Evolutionary conservation across 2,329 filamentous ascomycete species (phyloP).

Genomic region (Sordariomycetes sp.): DNA sequence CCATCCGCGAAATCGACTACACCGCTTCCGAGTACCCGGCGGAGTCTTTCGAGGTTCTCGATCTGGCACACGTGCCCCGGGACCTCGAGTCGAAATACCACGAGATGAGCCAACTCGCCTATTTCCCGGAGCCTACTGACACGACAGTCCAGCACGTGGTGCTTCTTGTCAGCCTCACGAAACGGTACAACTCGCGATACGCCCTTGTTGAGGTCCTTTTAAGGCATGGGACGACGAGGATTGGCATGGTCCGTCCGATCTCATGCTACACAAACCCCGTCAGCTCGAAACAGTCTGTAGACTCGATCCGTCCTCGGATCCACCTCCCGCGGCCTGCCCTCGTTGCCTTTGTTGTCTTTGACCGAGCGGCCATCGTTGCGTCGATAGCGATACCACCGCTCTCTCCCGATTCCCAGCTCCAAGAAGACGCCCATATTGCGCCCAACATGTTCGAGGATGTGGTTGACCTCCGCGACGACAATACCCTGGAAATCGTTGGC

Average conservation of each 20-base stretch:
- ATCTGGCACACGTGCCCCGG: conserved; percentile 59
- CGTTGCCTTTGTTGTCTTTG: conserved; percentile 72
- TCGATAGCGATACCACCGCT: conserved; percentile 57
- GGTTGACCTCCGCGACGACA: conserved; percentile 60
- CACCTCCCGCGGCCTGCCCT: conserved; percentile 68
- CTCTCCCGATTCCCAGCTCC: conserved; percentile 64
- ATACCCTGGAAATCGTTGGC: conserved; percentile 48
- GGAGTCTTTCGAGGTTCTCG: conserved; percentile 59
- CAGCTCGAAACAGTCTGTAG: conserved; percentile 19
- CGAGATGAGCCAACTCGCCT: conserved; percentile 35
- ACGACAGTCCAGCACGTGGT: conserved; percentile 44
- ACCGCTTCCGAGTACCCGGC: conserved; percentile 32
- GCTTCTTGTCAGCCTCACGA: conserved; percentile 44
- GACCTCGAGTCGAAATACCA: conserved; percentile 34
- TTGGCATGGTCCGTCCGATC: conserved; percentile 57
- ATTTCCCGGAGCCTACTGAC: conserved; percentile 34
- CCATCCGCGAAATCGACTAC: conserved; percentile 43
- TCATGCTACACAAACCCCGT: conserved; percentile 46
- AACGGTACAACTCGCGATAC: conserved; percentile 46
- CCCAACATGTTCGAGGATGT: conserved; percentile 72
- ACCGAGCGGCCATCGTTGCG: conserved; percentile 62
- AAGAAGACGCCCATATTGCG: conserved; percentile 49
- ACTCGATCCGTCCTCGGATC: conserved; percentile 43
- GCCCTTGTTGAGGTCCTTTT: conserved; percentile 61
- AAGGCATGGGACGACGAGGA: conserved; percentile 32